Evolutionary conservation across 306 rosid genomes (phyloP), one percentile per base, ranked within the genome.

Genomic region (Glycine tomentella): DNA sequence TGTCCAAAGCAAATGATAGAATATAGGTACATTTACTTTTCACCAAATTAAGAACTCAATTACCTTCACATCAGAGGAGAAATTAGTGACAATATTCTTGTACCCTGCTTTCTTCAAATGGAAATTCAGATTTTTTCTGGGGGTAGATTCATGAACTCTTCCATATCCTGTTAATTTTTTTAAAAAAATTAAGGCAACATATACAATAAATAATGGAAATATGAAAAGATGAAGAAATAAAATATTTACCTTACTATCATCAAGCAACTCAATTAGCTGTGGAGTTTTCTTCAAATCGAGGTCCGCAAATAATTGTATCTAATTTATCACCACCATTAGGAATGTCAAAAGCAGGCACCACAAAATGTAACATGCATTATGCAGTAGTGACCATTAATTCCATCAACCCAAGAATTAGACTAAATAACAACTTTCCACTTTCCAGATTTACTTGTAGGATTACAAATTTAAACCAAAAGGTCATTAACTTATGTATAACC

Each of bases 251-350:
- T 93, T 87, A 79, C 92, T 85, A 81, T 95, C 97, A 73, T 74
- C 98, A 83, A 93, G 94, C 94, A 95, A 89, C 87, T 93, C 98
- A 85, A 95, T 89, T 65, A 95, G 84, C 82, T 95, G 98, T 72
- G 99, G 99, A 69, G 99, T 95, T 84, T 95, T 95, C 90, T 89
- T 95, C 68, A 95, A 87, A 90, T 95, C 92, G 77, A 95, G 98
- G 86, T 93, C 94, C 2, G 99, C 98, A 89, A 95, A 64, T 85
- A 95, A 76, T 95, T 95, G 99, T 88, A 95, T 95, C 99, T 95
- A 77, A 57, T 62, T 76, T 44, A 66, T 69, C 73, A 76, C 61
- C 84, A 76, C 46, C 75, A 66, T 72, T 20, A 75, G 38, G n/a
- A 77, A 69, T 64, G 83, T 79, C 76, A 82, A 56, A 79, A 76